Percentiles rank a stretch among this genome's conserved stretches.
Evolutionary conservation across 305 asterid genomes (phyloP).

Genomic region (Fraxinus latifolia): DNA sequence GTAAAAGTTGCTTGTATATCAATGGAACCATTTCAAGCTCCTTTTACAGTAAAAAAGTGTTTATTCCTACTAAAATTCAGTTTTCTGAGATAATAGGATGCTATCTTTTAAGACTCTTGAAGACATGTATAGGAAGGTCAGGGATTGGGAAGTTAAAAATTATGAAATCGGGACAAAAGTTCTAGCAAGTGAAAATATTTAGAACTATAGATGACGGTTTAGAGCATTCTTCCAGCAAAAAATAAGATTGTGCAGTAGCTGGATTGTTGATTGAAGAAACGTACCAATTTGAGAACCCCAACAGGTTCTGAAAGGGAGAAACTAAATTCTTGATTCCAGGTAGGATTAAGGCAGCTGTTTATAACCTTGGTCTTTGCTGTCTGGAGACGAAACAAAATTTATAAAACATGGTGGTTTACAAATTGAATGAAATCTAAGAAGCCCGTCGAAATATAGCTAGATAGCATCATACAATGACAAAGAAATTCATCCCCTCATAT

Average conservation of each 20-base stretch:
- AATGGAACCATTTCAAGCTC: not conserved
- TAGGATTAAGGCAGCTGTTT: slow-evolving; percentile 45
- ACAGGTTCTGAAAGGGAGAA: slow-evolving; percentile 39
- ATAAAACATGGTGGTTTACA: not conserved
- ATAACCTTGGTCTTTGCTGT: slow-evolving; percentile 46
- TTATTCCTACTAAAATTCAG: not conserved
- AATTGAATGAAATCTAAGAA: not conserved
- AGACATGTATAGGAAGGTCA: not conserved
- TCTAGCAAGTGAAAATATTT: not conserved
- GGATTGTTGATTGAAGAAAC: not conserved
- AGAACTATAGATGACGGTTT: not conserved
- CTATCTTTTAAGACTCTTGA: not conserved
- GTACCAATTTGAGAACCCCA: slow-evolving; percentile 40
- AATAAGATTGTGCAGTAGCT: not conserved
- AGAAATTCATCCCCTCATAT: not conserved
- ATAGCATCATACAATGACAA: not conserved
- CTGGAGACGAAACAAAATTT: slow-evolving; percentile 22
- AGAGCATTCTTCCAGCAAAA: not conserved
- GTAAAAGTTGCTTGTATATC: not conserved
- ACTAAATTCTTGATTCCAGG: slow-evolving; percentile 50
- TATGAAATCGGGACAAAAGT: not conserved
- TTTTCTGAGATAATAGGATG: not conserved
- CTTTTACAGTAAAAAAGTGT: not conserved
- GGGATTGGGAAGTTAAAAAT: not conserved
- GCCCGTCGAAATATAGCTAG: not conserved